phyloP scores from a whole-genome alignment of 805 yeast genomes.

The Saccharomycopsis sp. region DNA sequence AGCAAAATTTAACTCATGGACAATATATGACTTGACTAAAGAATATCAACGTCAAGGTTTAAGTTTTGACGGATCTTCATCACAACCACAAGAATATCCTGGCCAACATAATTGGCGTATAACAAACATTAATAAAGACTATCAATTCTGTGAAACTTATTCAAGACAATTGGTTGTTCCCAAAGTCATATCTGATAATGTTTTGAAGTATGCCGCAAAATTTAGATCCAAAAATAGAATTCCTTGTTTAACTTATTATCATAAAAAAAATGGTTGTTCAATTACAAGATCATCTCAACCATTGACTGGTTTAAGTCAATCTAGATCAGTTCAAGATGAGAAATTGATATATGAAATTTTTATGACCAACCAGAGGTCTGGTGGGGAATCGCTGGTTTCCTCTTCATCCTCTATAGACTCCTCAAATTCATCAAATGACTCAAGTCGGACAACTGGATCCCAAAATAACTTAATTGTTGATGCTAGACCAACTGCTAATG shows the following conservation, averaged over 20 bases:
- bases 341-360: slow-evolving; percentile 67
- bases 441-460: slow-evolving; percentile 21
- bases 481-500: slow-evolving; percentile 87
- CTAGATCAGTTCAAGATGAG: slow-evolving; percentile 87
- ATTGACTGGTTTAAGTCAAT: slow-evolving; percentile 78
- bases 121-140: slow-evolving; percentile 51
- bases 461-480: slow-evolving; percentile 70
- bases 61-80: slow-evolving; percentile 23
- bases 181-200: slow-evolving; percentile 64
- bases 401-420: neutral
- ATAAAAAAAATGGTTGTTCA: slow-evolving; percentile 57
- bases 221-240: slow-evolving; percentile 79
- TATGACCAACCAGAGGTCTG: slow-evolving; percentile 36
- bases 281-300: slow-evolving; percentile 92
- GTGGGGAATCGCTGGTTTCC: slow-evolving; percentile 17
- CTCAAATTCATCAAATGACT: neutral
- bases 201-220: slow-evolving; percentile 72
- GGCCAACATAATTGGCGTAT: slow-evolving; percentile 51
- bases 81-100: slow-evolving; percentile 1
- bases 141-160: slow-evolving; percentile 64
- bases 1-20: slow-evolving; percentile 58
- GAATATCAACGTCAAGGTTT: slow-evolving; percentile 74
- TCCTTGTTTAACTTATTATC: slow-evolving; percentile 73
- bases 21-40: slow-evolving; percentile 42
- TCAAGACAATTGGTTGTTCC: slow-evolving; percentile 68